phyloP scores from a whole-genome alignment of 345 rosid genomes.

The Lenwebbia sp. region DNA sequence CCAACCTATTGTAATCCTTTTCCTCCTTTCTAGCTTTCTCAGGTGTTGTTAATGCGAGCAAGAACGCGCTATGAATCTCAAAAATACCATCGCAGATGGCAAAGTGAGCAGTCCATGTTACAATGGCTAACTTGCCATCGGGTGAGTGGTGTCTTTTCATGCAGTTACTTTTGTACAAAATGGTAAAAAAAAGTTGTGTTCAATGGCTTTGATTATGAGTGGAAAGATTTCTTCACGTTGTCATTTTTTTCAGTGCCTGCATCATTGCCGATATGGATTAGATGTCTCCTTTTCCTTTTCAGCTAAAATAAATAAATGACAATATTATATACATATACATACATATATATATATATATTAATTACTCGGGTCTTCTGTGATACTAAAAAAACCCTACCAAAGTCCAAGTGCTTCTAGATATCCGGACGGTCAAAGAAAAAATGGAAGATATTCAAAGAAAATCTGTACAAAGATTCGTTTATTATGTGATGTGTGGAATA shows the following conservation, averaged over 20 bases:
- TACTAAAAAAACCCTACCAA: background rate
- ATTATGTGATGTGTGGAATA: background rate
- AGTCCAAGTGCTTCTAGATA: background rate
- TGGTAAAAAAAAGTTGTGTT: background rate
- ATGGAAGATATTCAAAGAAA: background rate
- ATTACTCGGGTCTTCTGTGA: no score
- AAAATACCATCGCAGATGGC: background rate
- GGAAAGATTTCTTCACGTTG: background rate
- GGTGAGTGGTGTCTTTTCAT: background rate
- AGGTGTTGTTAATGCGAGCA: background rate
- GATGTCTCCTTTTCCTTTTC: background rate
- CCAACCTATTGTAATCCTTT: background rate
- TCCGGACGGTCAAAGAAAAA: background rate
- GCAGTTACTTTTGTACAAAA: background rate
- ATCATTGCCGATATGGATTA: background rate
- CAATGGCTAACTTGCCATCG: background rate
- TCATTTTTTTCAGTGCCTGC: background rate
- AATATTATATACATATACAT: background rate
- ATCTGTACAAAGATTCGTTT: background rate
- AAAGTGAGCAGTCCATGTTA: background rate
- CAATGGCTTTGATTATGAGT: conserved; percentile 1
- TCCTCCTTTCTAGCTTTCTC: background rate
- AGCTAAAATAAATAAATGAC: background rate
- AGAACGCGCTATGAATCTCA: background rate
- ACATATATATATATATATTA: background rate